Evolutionary conservation across 306 rosid species (phyloP).

Genomic region (Fragaria ananassa): DNA sequence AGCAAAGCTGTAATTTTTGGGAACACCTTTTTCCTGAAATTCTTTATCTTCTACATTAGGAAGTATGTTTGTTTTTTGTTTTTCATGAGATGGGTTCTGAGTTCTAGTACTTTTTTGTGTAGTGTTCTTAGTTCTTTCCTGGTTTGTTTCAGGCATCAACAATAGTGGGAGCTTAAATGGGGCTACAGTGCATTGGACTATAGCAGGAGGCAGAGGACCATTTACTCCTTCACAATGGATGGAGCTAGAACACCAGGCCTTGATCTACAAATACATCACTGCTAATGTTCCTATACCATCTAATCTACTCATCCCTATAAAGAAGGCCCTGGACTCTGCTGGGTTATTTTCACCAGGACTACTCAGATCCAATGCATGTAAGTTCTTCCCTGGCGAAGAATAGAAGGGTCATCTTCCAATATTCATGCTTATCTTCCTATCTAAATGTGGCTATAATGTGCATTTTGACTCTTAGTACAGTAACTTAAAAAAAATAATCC

Average conservation of each 20-base stretch:
- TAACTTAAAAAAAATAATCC: neutral
- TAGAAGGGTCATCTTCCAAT: neutral
- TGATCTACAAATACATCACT: constrained; percentile 88
- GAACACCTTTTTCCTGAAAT: constrained; percentile 5
- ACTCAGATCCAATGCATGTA: constrained; percentile 72
- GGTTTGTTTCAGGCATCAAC: constrained; percentile 41
- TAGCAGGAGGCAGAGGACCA: constrained; percentile 49
- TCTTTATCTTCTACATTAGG: neutral
- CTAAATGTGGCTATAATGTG: neutral
- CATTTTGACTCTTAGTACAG: neutral
- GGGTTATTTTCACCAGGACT: constrained; percentile 53
- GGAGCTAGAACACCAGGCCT: constrained; percentile 93
- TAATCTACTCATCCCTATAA: constrained; percentile 74
- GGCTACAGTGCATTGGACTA: constrained; percentile 46
- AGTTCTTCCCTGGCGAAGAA: neutral
- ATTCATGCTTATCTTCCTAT: neutral
- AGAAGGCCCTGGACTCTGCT: constrained; percentile 75
- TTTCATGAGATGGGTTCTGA: neutral
- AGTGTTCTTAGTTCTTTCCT: constrained; percentile 6
- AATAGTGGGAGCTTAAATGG: constrained; percentile 42
- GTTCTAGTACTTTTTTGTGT: neutral
- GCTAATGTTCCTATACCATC: constrained; percentile 77
- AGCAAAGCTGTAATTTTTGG: constrained; percentile 9
- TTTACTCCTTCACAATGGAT: constrained; percentile 96
- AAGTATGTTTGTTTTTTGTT: neutral